phyloP scores from a whole-genome alignment of 2,329 filamentous ascomycete genomes.

The Aspergillus caelatus region DNA sequence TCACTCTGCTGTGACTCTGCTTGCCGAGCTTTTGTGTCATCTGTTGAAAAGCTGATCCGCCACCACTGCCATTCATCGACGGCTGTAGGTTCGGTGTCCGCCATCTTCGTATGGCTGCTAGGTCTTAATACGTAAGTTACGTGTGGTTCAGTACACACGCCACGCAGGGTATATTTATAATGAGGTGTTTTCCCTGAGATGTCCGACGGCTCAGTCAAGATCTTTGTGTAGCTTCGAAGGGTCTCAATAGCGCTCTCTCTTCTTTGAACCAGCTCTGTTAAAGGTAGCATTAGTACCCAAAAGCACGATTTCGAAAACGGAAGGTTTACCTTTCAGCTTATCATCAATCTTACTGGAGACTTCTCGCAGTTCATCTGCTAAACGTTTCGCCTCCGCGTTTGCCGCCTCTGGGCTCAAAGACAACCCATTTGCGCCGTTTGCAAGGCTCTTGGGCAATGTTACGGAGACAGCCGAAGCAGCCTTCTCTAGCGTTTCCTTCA shows the following conservation, averaged over 20 bases:
- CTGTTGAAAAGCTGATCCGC: constrained; percentile 55
- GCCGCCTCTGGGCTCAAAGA: constrained; percentile 21
- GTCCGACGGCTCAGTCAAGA: constrained; percentile 50
- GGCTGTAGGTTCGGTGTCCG: constrained; percentile 23
- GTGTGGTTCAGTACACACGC: constrained; percentile 60
- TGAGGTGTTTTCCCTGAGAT: constrained; percentile 43
- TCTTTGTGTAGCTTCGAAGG: constrained; percentile 48
- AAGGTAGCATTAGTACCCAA: constrained; percentile 11
- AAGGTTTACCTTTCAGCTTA: constrained; percentile 42
- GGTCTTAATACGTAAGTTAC: constrained; percentile 58
- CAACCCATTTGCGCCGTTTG: constrained; percentile 15
- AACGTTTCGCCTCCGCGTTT: constrained; percentile 27
- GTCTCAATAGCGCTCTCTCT: constrained; percentile 45
- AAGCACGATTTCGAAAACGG: not conserved
- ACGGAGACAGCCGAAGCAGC: constrained; percentile 35
- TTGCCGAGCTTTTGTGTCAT: constrained; percentile 43
- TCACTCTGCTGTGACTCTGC: constrained; percentile 27
- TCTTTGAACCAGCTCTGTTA: constrained; percentile 46
- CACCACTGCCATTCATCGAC: constrained; percentile 55
- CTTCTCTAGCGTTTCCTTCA: constrained; percentile 39
- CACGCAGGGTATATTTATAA: constrained; percentile 59
- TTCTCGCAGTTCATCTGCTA: constrained; percentile 38
- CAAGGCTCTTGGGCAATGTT: constrained; percentile 27
- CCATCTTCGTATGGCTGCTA: constrained; percentile 22
- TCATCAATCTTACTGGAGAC: constrained; percentile 43